Conservation (phyloP, 176 grass and related monocot species). For the Cymbopogon citratus region DNA sequence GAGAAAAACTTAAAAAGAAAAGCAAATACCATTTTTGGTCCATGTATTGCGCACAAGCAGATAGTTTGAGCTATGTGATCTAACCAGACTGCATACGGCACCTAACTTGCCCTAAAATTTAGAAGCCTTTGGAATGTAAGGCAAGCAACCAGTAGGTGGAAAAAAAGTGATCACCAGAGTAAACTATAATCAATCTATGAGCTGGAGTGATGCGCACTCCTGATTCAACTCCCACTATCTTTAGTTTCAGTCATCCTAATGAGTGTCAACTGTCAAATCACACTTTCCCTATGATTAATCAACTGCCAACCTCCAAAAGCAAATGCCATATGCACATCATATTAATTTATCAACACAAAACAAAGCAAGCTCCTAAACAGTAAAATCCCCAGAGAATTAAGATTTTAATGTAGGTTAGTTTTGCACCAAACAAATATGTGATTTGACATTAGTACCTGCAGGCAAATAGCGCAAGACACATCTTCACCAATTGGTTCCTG, state of each 20-base stretch:
- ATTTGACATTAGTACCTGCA: conserved; percentile 46
- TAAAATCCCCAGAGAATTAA: neutral
- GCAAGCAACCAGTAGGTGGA: neutral
- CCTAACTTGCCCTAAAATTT: neutral
- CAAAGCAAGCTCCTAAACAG: neutral
- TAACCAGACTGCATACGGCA: neutral
- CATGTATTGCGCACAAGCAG: neutral
- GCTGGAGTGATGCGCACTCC: neutral
- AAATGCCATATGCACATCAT: neutral
- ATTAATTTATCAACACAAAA: neutral
- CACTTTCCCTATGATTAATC: neutral
- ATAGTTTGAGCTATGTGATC: neutral
- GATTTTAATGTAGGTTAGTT: neutral
- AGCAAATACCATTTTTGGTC: neutral
- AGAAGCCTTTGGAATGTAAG: neutral
- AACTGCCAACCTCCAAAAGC: neutral
- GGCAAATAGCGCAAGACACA: conserved; percentile 65
- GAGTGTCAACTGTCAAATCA: no score
- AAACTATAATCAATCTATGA: conserved; percentile 1
- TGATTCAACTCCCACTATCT: neutral
- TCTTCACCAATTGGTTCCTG: conserved; percentile 32
- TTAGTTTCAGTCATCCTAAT: no score
- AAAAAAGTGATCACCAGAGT: neutral
- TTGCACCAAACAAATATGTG: neutral
- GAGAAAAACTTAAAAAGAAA: neutral